phyloP scores from a whole-genome alignment of 1,284 basidiomycete genomes.

The Phylloboletellus chloephorus region DNA sequence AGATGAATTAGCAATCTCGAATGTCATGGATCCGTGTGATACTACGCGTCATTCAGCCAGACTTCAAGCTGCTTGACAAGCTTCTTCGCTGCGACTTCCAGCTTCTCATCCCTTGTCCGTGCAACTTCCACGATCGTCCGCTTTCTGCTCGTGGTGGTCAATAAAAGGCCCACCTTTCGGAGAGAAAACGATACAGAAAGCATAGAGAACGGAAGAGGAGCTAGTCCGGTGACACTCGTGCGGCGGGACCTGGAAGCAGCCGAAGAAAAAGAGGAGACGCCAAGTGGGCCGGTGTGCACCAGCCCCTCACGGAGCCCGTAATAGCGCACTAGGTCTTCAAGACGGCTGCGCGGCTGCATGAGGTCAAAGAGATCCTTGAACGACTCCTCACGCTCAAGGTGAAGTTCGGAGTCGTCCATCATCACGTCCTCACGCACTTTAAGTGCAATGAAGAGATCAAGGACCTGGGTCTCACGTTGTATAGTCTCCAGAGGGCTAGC shows the following conservation, averaged over 20 bases:
- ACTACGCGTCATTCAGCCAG: slow-evolving; percentile 21
- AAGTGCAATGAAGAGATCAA: slow-evolving; percentile 71
- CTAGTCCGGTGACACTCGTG: slow-evolving; percentile 3
- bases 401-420: slow-evolving; percentile 63
- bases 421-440: slow-evolving; percentile 73
- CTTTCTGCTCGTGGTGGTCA: slow-evolving; percentile 38
- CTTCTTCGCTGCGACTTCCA: slow-evolving; percentile 54
- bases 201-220: slow-evolving; percentile 47
- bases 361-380: slow-evolving; percentile 74
- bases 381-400: slow-evolving; percentile 64
- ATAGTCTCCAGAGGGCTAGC: slow-evolving; percentile 26
- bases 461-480: slow-evolving; percentile 65
- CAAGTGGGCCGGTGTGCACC: slow-evolving; percentile 28
- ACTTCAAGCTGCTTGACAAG: slow-evolving; percentile 39
- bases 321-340: slow-evolving; percentile 64
- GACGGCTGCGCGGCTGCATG: slow-evolving; percentile 60
- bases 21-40: background rate
- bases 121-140: slow-evolving; percentile 55
- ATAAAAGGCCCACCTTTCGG: slow-evolving; percentile 50
- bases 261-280: slow-evolving; percentile 12
- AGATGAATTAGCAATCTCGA: too few species aligned
- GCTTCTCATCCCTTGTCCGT: slow-evolving; percentile 48
- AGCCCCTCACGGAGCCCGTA: slow-evolving; percentile 56
- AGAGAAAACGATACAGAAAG: slow-evolving; percentile 57
- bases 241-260: slow-evolving; percentile 6